Conservation (phyloP, 257 asterid species). For the Scutellaria barbata region DNA sequence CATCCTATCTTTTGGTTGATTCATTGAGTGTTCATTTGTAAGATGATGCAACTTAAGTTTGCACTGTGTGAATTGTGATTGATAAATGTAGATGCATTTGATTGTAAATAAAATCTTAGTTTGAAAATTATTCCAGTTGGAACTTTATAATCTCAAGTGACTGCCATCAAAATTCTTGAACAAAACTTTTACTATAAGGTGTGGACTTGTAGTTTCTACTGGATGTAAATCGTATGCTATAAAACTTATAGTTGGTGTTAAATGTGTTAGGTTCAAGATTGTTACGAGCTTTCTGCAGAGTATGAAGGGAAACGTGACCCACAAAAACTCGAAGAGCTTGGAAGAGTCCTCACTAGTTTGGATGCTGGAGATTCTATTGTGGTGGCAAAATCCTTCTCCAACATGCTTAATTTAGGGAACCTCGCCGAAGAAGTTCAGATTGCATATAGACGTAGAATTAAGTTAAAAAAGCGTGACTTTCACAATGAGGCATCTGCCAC, state of each 20-base stretch:
- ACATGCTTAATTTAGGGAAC: constrained; percentile 86
- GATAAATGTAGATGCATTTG: too few species aligned
- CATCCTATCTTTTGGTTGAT: not conserved
- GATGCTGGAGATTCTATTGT: constrained; percentile 93
- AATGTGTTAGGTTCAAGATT: constrained; percentile 79
- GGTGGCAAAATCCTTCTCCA: constrained; percentile 76
- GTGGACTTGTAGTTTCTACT: not conserved
- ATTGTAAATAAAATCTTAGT: not conserved
- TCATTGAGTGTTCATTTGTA: constrained; percentile 26
- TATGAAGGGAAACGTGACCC: constrained; percentile 72
- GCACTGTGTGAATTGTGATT: not conserved
- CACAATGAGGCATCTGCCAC: constrained; percentile 81
- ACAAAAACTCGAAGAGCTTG: constrained; percentile 78
- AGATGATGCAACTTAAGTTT: not conserved
- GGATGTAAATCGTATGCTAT: not conserved
- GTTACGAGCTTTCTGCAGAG: constrained; percentile 83
- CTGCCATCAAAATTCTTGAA: not conserved
- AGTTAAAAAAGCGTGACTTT: constrained; percentile 68
- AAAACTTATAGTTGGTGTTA: constrained; percentile 24
- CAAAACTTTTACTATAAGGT: not conserved
- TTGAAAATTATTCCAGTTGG: not conserved
- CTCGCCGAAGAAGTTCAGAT: constrained; percentile 97
- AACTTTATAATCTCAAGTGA: not conserved
- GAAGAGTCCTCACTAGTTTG: constrained; percentile 72
- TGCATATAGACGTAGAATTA: constrained; percentile 77